Conservation (phyloP, 1,284 basidiomycete genomes). For the Chiua sp. region DNA sequence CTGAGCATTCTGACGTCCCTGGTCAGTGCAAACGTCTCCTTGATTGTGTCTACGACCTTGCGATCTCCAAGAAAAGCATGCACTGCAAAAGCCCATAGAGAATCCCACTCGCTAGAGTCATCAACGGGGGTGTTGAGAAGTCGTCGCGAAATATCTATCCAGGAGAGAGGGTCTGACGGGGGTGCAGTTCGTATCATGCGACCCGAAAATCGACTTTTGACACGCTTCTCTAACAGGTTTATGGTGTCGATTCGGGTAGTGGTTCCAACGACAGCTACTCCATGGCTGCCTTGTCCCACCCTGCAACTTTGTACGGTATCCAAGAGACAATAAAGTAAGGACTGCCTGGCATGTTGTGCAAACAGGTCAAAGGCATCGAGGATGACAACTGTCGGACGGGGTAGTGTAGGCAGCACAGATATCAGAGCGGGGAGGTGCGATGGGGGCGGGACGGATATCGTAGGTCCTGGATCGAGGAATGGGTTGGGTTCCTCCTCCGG, state of each 20-base stretch:
- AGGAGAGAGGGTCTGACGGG: constrained; percentile 55
- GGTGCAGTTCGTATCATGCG: constrained; percentile 81
- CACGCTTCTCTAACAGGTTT: constrained; percentile 90
- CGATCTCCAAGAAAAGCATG: constrained; percentile 59
- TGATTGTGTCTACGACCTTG: constrained; percentile 48
- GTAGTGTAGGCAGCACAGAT: constrained; percentile 76
- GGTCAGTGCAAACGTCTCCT: constrained; percentile 68
- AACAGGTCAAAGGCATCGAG: constrained; percentile 94
- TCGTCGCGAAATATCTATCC: constrained; percentile 53
- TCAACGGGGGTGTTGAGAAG: constrained; percentile 46
- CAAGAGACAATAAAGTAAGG: constrained; percentile 88
- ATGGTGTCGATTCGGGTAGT: constrained; percentile 89
- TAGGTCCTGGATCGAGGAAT: constrained; percentile 41
- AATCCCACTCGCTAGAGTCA: constrained; percentile 50
- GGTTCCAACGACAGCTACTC: constrained; percentile 84
- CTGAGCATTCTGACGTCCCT: constrained; percentile 70
- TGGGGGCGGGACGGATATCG: constrained; percentile 60
- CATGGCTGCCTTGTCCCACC: constrained; percentile 58
- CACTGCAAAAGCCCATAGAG: constrained; percentile 64
- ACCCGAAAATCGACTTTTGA: constrained; percentile 95
- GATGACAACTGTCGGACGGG: constrained; percentile 80
- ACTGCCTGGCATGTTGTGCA: constrained; percentile 86
- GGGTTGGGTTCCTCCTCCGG: constrained; percentile 44
- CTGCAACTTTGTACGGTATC: constrained; percentile 79
- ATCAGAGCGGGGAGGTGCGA: constrained; percentile 84